A percentile compares a stretch with the other conserved stretches of the same genome.
phyloP scores from a whole-genome alignment of 2,329 filamentous ascomycete species.

The Cladophialophora bantiana region DNA sequence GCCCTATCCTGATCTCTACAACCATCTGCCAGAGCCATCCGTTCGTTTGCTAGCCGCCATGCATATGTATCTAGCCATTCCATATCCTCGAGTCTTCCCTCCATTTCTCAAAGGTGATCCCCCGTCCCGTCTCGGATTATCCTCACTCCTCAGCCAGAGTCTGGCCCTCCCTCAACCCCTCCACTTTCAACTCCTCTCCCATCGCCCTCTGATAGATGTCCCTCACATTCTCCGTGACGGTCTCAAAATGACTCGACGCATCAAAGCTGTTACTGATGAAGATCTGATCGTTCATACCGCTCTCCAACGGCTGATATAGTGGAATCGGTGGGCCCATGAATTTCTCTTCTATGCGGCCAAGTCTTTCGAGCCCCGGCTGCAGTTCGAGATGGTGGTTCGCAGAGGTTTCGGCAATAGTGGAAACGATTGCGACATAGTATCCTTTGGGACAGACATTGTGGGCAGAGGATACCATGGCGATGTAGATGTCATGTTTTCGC shows the following conservation, averaged over 20 bases:
- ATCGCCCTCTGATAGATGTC: conserved; percentile 87
- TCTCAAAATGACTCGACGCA: conserved; percentile 97
- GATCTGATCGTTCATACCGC: conserved; percentile 85
- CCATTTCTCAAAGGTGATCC: background rate
- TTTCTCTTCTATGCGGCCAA: conserved; percentile 93
- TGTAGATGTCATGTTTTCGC: conserved; percentile 97
- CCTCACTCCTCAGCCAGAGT: conserved; percentile 49
- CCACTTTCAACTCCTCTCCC: conserved; percentile 85
- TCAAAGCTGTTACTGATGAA: conserved; percentile 99
- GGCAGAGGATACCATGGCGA: conserved; percentile 91
- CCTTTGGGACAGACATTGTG: conserved; percentile 99
- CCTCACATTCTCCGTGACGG: conserved; percentile 87
- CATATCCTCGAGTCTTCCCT: background rate
- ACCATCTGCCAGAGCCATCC: background rate
- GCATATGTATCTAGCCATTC: background rate
- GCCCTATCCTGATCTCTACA: conserved; percentile 2
- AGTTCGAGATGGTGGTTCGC: conserved; percentile 97
- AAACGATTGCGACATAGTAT: conserved; percentile 98
- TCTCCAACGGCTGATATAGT: conserved; percentile 87
- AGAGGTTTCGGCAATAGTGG: conserved; percentile 89
- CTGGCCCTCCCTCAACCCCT: conserved; percentile 79
- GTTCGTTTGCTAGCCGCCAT: background rate
- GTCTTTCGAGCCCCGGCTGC: conserved; percentile 86
- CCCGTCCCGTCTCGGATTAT: background rate
- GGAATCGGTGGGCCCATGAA: conserved; percentile 95